Percentiles rank a stretch among this genome's conserved stretches.
Evolutionary conservation across 441 rosid species (phyloP).

Genomic region (Jatropha multifida): DNA sequence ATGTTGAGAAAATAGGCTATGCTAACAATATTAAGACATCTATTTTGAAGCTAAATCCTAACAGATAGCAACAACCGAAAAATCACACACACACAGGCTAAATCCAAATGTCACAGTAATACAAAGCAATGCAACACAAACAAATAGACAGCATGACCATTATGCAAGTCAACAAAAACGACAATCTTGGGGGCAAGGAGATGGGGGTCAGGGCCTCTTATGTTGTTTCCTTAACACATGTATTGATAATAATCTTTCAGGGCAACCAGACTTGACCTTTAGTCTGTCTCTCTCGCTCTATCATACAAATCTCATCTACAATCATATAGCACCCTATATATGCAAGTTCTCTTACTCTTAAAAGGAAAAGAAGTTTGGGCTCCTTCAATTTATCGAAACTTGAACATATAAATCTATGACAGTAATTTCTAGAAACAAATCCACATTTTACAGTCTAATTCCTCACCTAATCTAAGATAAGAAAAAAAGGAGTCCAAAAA

Average conservation of each 20-base stretch:
- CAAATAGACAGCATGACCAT: background rate
- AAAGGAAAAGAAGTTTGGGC: background rate
- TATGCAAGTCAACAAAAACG: background rate
- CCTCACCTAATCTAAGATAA: background rate
- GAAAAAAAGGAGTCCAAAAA: background rate
- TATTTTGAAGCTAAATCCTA: too few species aligned
- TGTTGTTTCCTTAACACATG: background rate
- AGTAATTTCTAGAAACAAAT: background rate
- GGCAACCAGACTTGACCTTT: background rate
- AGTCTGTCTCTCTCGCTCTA: background rate
- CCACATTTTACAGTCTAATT: background rate
- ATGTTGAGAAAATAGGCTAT: too few species aligned
- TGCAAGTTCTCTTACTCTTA: background rate
- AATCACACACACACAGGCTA: background rate
- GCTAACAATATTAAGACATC: too few species aligned
- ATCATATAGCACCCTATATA: background rate
- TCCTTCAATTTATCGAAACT: background rate
- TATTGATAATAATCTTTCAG: background rate
- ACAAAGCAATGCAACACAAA: background rate
- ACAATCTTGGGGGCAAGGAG: background rate
- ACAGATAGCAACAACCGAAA: background rate
- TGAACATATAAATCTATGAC: background rate
- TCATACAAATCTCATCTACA: background rate
- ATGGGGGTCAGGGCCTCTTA: background rate
- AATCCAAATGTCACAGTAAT: background rate